Base-by-base conservation (phyloP, 495 filamentous ascomycete species). In the Annulohypoxylon bovei region DNA sequence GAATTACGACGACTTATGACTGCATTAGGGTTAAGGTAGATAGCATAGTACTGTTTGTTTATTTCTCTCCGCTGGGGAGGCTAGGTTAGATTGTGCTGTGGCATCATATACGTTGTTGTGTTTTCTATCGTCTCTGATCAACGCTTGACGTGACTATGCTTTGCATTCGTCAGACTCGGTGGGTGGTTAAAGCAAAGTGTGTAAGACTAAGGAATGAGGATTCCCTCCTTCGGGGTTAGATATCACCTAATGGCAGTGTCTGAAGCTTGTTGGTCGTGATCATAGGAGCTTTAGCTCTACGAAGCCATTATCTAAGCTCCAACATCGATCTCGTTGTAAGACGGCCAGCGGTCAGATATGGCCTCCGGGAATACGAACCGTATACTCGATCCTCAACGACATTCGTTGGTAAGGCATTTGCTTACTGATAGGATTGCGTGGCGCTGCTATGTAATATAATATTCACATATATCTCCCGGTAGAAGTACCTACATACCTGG, bases 1-100 rank as follows among this genome's bases (percentile, higher is more conserved):
- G 20, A 33, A 22, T 39, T n/a, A n/a, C n/a, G n/a, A 65, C 32
- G 62, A 57, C 3, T 65, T 49, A 65, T 42, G 62, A 65, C 53
- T 57, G 52, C 53, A 65, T 57, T 30, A 57, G 1, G 12, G 44
- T 32, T 23, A 22, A 11, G 12, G 35, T 56, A 30, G 40, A 33
- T 23, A 11, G 40, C 53, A 50, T 57, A 12, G 42, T 50, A 33
- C 14, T 46, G 16, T 28, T 32, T 9, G 39, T 12, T 42, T 16
- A 18, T 18, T 42, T 4, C 20, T 54, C 30, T 53, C 37, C 23
- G 6, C 12, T 44, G 23, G 40, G 39, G 12, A 30, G 40, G 18
- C 14, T 23, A 49, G 27, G 62, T 33, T 30, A 57, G 2, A 65
- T 57, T 57, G 33, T 32, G 33, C 2, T 22, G 5, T 2, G 39